phyloP scores from a whole-genome alignment of 2,329 filamentous ascomycete genomes.

The Cercospora sp. region DNA sequence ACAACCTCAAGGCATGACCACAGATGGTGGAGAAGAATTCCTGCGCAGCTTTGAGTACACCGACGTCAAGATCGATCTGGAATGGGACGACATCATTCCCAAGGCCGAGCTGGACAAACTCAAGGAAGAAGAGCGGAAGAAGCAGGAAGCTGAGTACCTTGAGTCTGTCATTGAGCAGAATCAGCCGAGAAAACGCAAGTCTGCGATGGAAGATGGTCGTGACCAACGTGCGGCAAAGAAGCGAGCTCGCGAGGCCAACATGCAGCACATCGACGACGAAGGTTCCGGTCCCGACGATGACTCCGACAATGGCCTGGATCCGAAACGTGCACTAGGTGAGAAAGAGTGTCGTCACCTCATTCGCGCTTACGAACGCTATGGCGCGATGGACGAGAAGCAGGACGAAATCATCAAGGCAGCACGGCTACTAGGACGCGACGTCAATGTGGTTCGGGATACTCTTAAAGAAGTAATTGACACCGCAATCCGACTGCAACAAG shows the following conservation, averaged over 20 bases:
- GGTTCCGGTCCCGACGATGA: conserved; percentile 45
- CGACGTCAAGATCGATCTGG: conserved; percentile 92
- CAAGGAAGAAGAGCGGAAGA: conserved; percentile 83
- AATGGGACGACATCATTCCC: conserved; percentile 98
- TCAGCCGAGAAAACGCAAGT: conserved; percentile 72
- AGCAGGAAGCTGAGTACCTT: conserved; percentile 78
- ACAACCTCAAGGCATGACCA: conserved; percentile 89
- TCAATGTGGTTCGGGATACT: conserved; percentile 72
- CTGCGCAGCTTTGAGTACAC: conserved; percentile 88
- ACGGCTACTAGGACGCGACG: conserved; percentile 77
- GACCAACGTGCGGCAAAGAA: conserved; percentile 70
- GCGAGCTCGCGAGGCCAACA: conserved; percentile 65
- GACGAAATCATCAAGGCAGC: conserved; percentile 88
- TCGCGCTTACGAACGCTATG: conserved; percentile 85
- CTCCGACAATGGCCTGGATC: conserved; percentile 64
- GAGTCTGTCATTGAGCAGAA: conserved; percentile 81
- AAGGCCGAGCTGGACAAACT: conserved; percentile 87
- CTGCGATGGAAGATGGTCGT: conserved; percentile 62
- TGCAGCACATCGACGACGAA: conserved; percentile 58
- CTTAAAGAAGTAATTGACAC: conserved; percentile 77
- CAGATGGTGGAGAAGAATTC: conserved; percentile 95
- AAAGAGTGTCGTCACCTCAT: conserved; percentile 93
- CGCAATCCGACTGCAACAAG: conserved; percentile 68
- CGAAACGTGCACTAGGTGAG: conserved; percentile 83
- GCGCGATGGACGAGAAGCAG: conserved; percentile 81